A percentile compares a stretch with the other conserved stretches of the same genome.
Conservation (phyloP, 257 asterid genomes). For the Solanum tacnaense region DNA sequence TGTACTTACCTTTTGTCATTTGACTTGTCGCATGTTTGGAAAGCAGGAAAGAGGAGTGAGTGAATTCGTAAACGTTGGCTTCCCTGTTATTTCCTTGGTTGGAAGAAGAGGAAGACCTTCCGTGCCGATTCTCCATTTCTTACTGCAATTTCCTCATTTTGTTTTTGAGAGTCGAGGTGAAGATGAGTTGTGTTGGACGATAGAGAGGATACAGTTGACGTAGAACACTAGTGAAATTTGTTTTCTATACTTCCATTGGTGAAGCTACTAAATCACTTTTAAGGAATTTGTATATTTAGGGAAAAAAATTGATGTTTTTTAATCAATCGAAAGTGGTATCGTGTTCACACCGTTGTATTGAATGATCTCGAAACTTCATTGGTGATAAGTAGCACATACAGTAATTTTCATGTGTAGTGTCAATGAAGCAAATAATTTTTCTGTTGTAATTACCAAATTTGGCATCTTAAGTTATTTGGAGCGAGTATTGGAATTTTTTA, state of each 20-base stretch:
- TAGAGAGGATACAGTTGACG: accelerated
- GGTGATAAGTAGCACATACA: neutral
- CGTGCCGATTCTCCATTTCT: too few species aligned
- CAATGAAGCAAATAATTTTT: too few species aligned
- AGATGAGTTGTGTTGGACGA: neutral
- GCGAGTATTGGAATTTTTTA: neutral
- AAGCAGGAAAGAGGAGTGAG: neutral
- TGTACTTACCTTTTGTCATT: neutral
- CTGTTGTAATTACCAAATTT: neutral
- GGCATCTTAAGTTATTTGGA: neutral
- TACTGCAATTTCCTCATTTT: too few species aligned
- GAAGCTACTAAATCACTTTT: neutral
- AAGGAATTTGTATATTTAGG: neutral
- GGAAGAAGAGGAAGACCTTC: neutral
- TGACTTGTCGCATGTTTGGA: neutral
- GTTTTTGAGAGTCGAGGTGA: neutral
- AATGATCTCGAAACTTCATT: too few species aligned
- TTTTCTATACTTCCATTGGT: neutral
- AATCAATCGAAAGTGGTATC: neutral
- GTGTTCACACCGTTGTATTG: neutral
- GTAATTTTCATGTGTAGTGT: neutral
- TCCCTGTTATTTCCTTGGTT: neutral
- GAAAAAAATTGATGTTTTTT: too few species aligned
- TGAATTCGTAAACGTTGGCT: neutral
- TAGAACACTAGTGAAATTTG: neutral